phyloP scores from a whole-genome alignment of 805 yeast genomes.

The Wickerhamomyces ciferrii region DNA sequence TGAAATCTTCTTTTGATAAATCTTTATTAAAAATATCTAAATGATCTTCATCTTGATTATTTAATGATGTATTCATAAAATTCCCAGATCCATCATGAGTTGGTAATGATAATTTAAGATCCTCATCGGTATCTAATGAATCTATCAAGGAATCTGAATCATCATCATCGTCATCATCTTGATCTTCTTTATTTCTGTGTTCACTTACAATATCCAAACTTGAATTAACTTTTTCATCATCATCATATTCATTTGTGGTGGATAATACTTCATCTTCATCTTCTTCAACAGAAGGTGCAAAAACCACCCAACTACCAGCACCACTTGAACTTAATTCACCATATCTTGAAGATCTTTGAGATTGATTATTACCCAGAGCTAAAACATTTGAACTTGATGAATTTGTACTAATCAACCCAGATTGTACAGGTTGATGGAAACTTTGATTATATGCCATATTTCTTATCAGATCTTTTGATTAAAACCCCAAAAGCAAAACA shows the following conservation, averaged over 20 bases:
- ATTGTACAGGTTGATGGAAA: neutral
- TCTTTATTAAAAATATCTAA: conserved; percentile 6
- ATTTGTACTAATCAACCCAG: neutral
- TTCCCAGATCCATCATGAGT: conserved; percentile 12
- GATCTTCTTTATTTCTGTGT: neutral
- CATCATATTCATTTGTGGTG: neutral
- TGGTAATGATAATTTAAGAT: conserved; percentile 12
- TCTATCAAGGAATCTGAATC: conserved; percentile 23
- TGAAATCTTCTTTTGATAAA: conserved; percentile 12
- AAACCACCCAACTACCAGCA: conserved; percentile 22
- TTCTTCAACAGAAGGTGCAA: conserved; percentile 12
- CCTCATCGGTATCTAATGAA: conserved; percentile 12
- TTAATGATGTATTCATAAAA: conserved; percentile 2
- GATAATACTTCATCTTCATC: conserved; percentile 3
- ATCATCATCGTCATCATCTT: conserved; percentile 13
- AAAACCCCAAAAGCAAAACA: no score
- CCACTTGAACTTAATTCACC: conserved; percentile 3
- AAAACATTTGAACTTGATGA: neutral
- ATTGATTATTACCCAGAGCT: neutral
- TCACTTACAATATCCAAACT: neutral
- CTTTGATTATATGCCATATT: conserved; percentile 9
- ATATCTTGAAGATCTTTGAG: neutral
- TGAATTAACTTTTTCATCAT: neutral
- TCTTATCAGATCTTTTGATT: neutral
- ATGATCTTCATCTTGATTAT: conserved; percentile 2